Evolutionary conservation across 2,329 filamentous ascomycete species (phyloP).

Genomic region (Penicillium oxalicum): DNA sequence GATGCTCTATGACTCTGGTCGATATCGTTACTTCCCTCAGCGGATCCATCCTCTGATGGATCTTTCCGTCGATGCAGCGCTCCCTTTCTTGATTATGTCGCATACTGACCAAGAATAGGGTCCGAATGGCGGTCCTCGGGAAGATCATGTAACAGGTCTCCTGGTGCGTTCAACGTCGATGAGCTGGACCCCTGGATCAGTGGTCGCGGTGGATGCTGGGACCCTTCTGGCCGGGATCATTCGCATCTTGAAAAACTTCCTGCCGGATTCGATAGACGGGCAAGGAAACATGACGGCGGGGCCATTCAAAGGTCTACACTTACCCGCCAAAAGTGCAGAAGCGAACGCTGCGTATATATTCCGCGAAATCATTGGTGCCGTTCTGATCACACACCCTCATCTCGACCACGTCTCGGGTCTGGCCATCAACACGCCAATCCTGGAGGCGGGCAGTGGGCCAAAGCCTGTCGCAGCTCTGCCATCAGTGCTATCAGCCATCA

Average conservation of each 20-base stretch:
- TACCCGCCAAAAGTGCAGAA: slow-evolving; percentile 60
- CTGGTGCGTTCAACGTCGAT: slow-evolving; percentile 75
- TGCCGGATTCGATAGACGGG: slow-evolving; percentile 21
- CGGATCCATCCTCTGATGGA: slow-evolving; percentile 7
- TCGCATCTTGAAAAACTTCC: slow-evolving; percentile 58
- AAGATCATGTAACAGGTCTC: slow-evolving; percentile 84
- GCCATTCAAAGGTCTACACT: slow-evolving; percentile 71
- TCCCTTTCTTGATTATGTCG: not conserved
- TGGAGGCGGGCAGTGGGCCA: slow-evolving; percentile 67
- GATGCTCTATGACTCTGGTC: not conserved
- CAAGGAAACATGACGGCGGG: slow-evolving; percentile 46
- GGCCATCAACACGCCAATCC: slow-evolving; percentile 84
- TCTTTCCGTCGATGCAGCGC: no score
- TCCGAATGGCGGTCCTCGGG: slow-evolving; percentile 79
- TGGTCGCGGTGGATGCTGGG: slow-evolving; percentile 90
- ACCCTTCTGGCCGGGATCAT: slow-evolving; percentile 81
- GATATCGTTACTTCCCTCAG: not conserved
- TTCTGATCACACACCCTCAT: slow-evolving; percentile 94
- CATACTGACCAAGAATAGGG: slow-evolving; percentile 53
- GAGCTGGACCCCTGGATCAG: slow-evolving; percentile 73
- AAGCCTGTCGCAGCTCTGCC: slow-evolving; percentile 84
- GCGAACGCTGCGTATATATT: slow-evolving; percentile 80
- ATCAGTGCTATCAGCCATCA: slow-evolving; percentile 85
- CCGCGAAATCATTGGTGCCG: slow-evolving; percentile 73
- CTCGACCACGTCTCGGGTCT: slow-evolving; percentile 89